Base-by-base conservation (phyloP, 1,284 basidiomycete genomes). In the Earliella scabrosa region DNA sequence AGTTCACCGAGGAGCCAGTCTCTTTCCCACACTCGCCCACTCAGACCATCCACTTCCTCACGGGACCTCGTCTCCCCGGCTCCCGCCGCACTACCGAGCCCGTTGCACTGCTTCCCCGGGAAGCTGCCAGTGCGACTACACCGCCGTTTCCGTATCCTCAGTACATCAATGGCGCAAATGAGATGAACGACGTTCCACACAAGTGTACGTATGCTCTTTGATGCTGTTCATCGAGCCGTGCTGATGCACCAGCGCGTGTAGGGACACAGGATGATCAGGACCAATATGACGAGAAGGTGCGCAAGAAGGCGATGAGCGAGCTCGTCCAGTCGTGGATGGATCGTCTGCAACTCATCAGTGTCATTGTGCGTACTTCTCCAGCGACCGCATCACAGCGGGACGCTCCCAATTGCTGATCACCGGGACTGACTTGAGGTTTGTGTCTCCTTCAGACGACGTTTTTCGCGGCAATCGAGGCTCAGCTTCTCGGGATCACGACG, bases 321-420 rank as follows among this genome's bases (percentile, higher is more conserved):
- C 74, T 85, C 0, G 75, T 83, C 14, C 76, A 80, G 63, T 80
- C 82, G 3, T 86, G 84, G 84, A 79, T 82, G 75, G 84, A 85
- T 55, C 71, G 82, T 21, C 70, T 85, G 53, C 82, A 83, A 67
- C 68, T 85, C 10, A 84, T 86, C 65, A 81, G 76, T 51, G 77
- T 86, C 29, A 83, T 85, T 45, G 83, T 85, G 40, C 65, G 81
- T 73, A n/a, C n/a, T n/a, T n/a, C n/a, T n/a, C n/a, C n/a, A n/a
- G n/a, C n/a, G n/a, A n/a, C n/a, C n/a, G n/a, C n/a, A 18, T 24
- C 8, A 29, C 6, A 1, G 10, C 45, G 11, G 10, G 11, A 16
- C 34, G 35, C 9, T 18, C 9, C 3, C n/a, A 4, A 23, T 36
- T 61, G 39, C 36, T 31, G 24, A 16, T 26, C 13, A 34, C 20